These are phyloP conservation scores for Arctium minus DNA, from an alignment of 129 eudicot genomes.

Conservation along the genomic window DNA sequence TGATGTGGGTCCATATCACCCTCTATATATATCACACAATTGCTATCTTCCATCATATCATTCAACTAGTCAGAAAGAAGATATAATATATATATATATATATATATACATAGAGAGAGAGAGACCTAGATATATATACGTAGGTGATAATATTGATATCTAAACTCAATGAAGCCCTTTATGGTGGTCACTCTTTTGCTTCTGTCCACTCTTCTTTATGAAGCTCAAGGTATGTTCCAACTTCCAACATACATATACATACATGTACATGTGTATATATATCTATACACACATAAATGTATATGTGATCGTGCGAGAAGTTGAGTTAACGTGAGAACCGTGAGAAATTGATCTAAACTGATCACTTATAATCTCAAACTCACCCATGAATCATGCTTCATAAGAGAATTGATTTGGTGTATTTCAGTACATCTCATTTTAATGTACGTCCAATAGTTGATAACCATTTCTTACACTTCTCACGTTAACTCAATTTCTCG, in stretches of 20 bases:
- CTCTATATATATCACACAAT: not conserved
- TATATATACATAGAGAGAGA: not conserved
- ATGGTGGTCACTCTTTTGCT: slow-evolving; percentile 33
- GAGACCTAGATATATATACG: not conserved
- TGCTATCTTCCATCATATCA: not conserved
- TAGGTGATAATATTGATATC: slow-evolving; percentile 7
- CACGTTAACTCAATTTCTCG: no score
- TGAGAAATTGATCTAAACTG: no score
- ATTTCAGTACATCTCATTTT: no score
- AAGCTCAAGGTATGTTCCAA: slow-evolving; percentile 52
- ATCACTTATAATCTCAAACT: no score
- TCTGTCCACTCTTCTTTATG: slow-evolving; percentile 36
- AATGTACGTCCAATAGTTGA: no score
- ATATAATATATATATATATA: not conserved
- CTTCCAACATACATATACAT: not conserved
- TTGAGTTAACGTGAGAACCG: no score
- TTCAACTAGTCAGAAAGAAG: not conserved
- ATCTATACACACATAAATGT: not conserved
- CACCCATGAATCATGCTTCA: no score
- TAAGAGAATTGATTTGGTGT: no score
- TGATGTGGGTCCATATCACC: not conserved
- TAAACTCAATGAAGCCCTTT: slow-evolving; percentile 38
- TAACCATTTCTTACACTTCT: no score
- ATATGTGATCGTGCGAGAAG: not conserved
- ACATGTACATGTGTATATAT: not conserved